Conservation (phyloP, 352 stramenopile species). For the Pythium plurisporium region DNA sequence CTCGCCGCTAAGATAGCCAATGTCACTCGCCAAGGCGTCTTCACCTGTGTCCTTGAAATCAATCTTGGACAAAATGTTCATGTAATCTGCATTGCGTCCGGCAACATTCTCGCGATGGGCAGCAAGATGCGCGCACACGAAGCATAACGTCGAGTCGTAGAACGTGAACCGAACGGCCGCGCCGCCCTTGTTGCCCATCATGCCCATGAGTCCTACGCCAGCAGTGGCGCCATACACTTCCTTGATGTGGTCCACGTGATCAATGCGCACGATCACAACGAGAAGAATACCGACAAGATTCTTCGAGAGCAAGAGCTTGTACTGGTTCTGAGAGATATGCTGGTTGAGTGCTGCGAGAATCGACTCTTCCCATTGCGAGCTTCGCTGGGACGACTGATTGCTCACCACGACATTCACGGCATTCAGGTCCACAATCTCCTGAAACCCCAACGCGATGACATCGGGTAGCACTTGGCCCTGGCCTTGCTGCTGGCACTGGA, state of each 20-base stretch:
- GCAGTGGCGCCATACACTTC: slow-evolving; percentile 90
- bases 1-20: slow-evolving; percentile 45
- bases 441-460: slow-evolving; percentile 84
- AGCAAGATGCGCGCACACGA: slow-evolving; percentile 98
- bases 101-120: slow-evolving; percentile 97
- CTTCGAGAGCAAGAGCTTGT: slow-evolving; percentile 82
- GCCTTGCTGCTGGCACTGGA: slow-evolving; percentile 32
- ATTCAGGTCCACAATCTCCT: slow-evolving; percentile 99
- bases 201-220: slow-evolving; percentile 97
- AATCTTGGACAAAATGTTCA: slow-evolving; percentile 96
- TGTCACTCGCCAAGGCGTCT: slow-evolving; percentile 17
- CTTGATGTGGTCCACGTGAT: slow-evolving; percentile 71
- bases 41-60: slow-evolving; percentile 79
- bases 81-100: slow-evolving; percentile 97
- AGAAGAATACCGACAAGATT: slow-evolving; percentile 97
- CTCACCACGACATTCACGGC: slow-evolving; percentile 99
- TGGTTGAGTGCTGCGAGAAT: slow-evolving; percentile 90
- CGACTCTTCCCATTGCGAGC: slow-evolving; percentile 86
- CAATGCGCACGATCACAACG: slow-evolving; percentile 92
- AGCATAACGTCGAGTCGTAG: slow-evolving; percentile 98
- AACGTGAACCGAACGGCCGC: slow-evolving; percentile 94
- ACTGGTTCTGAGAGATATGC: slow-evolving; percentile 38
- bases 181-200: slow-evolving; percentile 99
- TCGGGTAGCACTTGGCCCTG: slow-evolving; percentile 30
- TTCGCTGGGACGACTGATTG: slow-evolving; percentile 91